Percentiles rank a stretch among this genome's conserved stretches.
phyloP scores from a whole-genome alignment of 495 filamentous ascomycete species.

The Penicillium soppii region DNA sequence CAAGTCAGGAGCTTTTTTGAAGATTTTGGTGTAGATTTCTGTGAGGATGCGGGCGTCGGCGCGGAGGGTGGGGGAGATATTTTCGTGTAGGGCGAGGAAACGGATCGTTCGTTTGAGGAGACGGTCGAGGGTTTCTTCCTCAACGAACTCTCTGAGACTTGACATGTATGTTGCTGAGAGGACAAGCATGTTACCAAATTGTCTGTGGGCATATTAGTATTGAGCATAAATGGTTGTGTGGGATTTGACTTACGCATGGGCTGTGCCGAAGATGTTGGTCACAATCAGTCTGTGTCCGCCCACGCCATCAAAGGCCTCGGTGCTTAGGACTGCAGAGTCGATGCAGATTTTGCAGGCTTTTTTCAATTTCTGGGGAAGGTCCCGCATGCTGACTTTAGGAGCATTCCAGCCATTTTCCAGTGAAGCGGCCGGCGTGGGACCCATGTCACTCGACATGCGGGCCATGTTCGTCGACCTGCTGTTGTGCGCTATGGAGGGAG shows the following conservation, averaged over 20 bases:
- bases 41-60: constrained; percentile 68
- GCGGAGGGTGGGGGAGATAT: constrained; percentile 65
- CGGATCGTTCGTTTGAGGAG: constrained; percentile 63
- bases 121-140: constrained; percentile 45
- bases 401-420: constrained; percentile 13
- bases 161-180: constrained; percentile 76
- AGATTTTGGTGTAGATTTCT: constrained; percentile 55
- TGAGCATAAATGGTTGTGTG: background rate
- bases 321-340: background rate
- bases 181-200: constrained; percentile 95
- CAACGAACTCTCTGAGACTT: constrained; percentile 51
- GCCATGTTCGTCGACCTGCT: constrained; percentile 29
- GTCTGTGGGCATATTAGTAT: constrained; percentile 48
- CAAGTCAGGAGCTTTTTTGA: constrained; percentile 27
- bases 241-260: constrained; percentile 7
- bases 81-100: constrained; percentile 61
- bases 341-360: constrained; percentile 1
- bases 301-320: constrained; percentile 7
- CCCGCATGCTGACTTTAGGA: constrained; percentile 19
- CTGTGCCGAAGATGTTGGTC: constrained; percentile 8
- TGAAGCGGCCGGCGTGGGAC: constrained; percentile 14
- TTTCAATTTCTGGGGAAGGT: constrained; percentile 40
- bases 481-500: constrained; percentile 27
- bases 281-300: constrained; percentile 3
- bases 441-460: constrained; percentile 38